Percentiles rank a stretch among this genome's conserved stretches.
These are phyloP conservation scores for Pestalotiopsis sp. DNA, from an alignment of 2,329 filamentous ascomycete species.

Conservation along the genomic window DNA sequence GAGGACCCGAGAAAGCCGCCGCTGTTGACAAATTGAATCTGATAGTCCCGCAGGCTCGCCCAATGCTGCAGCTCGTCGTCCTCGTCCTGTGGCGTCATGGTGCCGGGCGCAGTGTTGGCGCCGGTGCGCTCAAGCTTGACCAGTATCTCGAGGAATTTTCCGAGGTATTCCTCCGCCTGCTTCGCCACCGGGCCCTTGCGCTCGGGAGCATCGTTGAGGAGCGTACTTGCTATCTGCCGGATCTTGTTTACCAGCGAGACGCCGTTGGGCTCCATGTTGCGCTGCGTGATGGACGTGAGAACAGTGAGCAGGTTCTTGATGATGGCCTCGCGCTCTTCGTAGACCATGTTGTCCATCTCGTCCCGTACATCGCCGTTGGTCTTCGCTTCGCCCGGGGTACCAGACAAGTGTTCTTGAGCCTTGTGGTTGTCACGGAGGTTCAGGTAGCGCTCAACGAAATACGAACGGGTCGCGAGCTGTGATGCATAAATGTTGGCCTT, in stretches of 20 bases:
- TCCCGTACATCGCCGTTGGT: slow-evolving; percentile 34
- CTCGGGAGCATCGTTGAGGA: slow-evolving; percentile 63
- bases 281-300: slow-evolving; percentile 76
- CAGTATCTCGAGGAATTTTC: slow-evolving; percentile 55
- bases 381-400: neutral
- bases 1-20: slow-evolving; percentile 51
- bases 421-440: slow-evolving; percentile 71
- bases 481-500: slow-evolving; percentile 89
- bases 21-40: slow-evolving; percentile 69
- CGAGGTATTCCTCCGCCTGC: slow-evolving; percentile 44
- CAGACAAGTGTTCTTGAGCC: slow-evolving; percentile 32
- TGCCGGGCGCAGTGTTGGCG: slow-evolving; percentile 24
- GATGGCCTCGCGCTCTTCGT: slow-evolving; percentile 77
- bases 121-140: slow-evolving; percentile 70
- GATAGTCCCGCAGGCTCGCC: slow-evolving; percentile 79
- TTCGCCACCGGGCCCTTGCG: slow-evolving; percentile 54
- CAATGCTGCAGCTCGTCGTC: slow-evolving; percentile 77
- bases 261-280: slow-evolving; percentile 78
- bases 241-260: slow-evolving; percentile 78
- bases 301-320: slow-evolving; percentile 78
- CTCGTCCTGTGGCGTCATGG: slow-evolving; percentile 63
- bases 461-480: slow-evolving; percentile 79
- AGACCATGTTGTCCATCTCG: slow-evolving; percentile 63
- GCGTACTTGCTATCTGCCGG: slow-evolving; percentile 78
- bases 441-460: slow-evolving; percentile 86